Base-by-base conservation (phyloP, 768 basidiomycete species). In the Boletus insuetus region DNA sequence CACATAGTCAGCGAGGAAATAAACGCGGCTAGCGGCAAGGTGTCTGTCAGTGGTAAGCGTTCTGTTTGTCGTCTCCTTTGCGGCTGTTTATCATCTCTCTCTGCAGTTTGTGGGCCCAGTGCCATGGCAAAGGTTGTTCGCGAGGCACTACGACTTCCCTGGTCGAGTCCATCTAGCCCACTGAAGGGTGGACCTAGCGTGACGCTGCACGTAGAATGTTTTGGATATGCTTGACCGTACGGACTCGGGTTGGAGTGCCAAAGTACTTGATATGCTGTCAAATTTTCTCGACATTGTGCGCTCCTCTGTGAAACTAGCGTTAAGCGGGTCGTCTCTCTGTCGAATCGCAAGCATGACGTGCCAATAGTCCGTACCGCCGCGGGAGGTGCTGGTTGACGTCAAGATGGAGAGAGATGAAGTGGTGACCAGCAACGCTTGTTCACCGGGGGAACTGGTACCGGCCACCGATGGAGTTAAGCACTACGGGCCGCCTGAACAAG, bases 11-110 rank as follows among this genome's bases (percentile, higher is more conserved):
- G 58, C 7, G 64, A 68, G 13, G 79, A 79, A 58, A 69, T 76
- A 0, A 62, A 52, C 1, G 51, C 51, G 6, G 64, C 66, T 2
- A 62, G 58, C 2, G 77, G 75, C 2, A 62, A 65, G 6, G 65
- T 79, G 50, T 76, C 75, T 6, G 73, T 82, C 26, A 77, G 72
- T 40, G 80, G 80, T 78, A 48, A 9, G 74, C 65, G 4, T 37
- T 22, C 29, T 29, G n/a, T 11, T 37, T 12, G 16, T 31, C n/a
- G 11, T 17, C 4, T 26, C 11, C 12, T 5, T 56, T 14, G 3
- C 19, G n/a, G 20, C 12, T 20, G 42, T 17, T 39, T 5, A 39
- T 17, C 26, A 11, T 34, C 12, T 17, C 2, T 32, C 7, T 26
- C 5, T 17, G 11, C 16, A 22, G 40, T 61, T 11, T 82, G 81